Evolutionary conservation across 352 stramenopile genomes (phyloP).

Genomic region (Pythium coloratum): DNA sequence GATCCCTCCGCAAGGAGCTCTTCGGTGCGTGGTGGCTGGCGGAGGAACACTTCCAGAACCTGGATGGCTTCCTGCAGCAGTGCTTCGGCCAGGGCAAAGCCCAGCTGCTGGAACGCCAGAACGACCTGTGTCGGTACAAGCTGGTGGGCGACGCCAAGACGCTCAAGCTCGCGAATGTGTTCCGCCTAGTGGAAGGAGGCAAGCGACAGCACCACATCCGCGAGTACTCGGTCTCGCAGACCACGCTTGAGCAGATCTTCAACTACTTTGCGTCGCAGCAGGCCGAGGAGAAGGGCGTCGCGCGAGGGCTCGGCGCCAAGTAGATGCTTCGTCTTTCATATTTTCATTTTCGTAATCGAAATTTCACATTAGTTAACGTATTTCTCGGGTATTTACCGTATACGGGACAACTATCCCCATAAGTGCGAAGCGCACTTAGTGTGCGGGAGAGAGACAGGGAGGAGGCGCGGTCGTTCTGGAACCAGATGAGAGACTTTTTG

Average conservation of each 20-base stretch:
- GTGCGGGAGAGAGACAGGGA: constrained; percentile 5
- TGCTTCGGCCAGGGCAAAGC: constrained; percentile 22
- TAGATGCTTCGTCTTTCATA: neutral
- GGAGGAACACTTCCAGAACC: constrained; percentile 44
- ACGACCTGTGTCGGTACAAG: constrained; percentile 38
- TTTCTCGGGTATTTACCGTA: constrained; percentile 23
- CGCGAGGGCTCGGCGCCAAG: constrained; percentile 22
- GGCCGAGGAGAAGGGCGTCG: constrained; percentile 36
- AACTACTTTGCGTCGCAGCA: constrained; percentile 72
- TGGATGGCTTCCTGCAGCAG: constrained; percentile 25
- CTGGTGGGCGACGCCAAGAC: constrained; percentile 26
- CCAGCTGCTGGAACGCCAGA: constrained; percentile 37
- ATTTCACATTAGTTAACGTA: neutral
- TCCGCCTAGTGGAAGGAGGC: constrained; percentile 46
- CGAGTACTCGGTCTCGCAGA: constrained; percentile 71
- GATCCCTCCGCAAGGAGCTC: constrained; percentile 38
- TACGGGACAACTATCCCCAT: neutral
- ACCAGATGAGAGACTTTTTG: constrained; percentile 3
- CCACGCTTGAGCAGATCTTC: constrained; percentile 85
- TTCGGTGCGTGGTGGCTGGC: constrained; percentile 72
- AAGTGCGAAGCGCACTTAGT: constrained; percentile 2
- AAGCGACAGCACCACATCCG: constrained; percentile 49
- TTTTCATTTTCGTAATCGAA: neutral
- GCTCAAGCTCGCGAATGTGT: constrained; percentile 45
- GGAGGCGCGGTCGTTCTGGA: neutral